Base-by-base conservation (phyloP, 352 stramenopile genomes). In the Peronosclerospora sorghi region DNA sequence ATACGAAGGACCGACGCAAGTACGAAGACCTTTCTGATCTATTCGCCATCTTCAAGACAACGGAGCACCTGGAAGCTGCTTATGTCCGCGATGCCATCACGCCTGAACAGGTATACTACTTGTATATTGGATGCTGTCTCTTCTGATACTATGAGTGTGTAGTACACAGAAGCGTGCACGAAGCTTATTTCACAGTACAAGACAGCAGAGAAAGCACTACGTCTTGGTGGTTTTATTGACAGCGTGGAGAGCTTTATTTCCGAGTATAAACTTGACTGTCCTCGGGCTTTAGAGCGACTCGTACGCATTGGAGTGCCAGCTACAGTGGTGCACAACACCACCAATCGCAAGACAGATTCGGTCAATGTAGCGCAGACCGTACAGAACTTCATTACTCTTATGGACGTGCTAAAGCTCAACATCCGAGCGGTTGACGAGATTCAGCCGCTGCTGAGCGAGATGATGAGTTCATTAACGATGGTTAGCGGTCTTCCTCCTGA, bases 171-270 rank as follows among this genome's bases (percentile, higher is more conserved):
- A 36, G 83, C 95, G 44, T 99, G 95, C 59, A 97, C 89, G 32
- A 96, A 97, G 62, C 71, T 99, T 6, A 97, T 99, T 51, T 96
- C 87, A 14, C 95, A 99, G 72, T 99, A 97, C 77, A 96, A 97
- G 59, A 94, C 95, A 13, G 92, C 94, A 5, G 95, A 98, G 71
- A 94, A 85, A 30, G 89, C 87, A 19, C 75, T 97, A 32, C 62
- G 94, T 8, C 58, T 85, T 14, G 69, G 79, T 27, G 73, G 80
- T 8, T 85, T 85, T 38, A 64, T 87, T 6, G 48, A 68, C 18
- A 65, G 59, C 32, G 73, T 86, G 14, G 74, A 89, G 48, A 55
- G 56, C 7, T 99, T 99, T 65, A 95, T 98, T 54, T 62, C 73
- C 35, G 55, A 95, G 21, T 98, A 97, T 67, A 82, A 95, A 26